phyloP scores from a whole-genome alignment of 2,329 filamentous ascomycete species.

The Epichloe scottii region DNA sequence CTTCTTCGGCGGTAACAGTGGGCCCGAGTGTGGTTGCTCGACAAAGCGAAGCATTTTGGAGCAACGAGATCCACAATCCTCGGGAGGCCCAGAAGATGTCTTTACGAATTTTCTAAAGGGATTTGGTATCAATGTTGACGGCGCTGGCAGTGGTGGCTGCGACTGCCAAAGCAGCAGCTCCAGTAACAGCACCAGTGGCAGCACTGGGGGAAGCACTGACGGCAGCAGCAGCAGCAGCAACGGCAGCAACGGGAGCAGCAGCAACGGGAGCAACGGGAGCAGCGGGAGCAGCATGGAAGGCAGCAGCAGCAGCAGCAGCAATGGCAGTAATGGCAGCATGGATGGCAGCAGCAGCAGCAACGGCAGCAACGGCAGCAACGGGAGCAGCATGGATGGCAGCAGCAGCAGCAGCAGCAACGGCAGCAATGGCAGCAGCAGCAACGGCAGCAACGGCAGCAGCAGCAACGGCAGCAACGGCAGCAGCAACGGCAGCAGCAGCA shows the following conservation, averaged over 20 bases:
- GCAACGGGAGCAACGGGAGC: background rate
- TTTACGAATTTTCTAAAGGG: too few species aligned
- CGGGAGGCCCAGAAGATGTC: too few species aligned
- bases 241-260: background rate
- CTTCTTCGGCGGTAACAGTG: too few species aligned
- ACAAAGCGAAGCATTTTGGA: too few species aligned
- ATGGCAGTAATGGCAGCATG: background rate
- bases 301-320: background rate
- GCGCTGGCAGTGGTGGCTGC: background rate
- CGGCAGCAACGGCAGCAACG: background rate
- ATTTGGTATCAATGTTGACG: background rate
- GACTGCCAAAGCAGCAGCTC: background rate
- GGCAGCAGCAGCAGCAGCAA: background rate
- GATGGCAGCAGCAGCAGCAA: background rate
- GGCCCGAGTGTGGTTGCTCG: too few species aligned
- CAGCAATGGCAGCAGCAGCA: background rate
- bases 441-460: background rate
- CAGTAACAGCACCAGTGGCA: background rate
- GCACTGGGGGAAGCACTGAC: too few species aligned
- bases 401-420: background rate
- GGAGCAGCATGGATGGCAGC: too few species aligned
- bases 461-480: background rate
- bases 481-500: background rate
- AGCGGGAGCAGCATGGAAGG: background rate
- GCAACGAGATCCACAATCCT: too few species aligned